Base-by-base conservation (phyloP, 2,329 filamentous ascomycete genomes). In the Tolypocladium album region DNA sequence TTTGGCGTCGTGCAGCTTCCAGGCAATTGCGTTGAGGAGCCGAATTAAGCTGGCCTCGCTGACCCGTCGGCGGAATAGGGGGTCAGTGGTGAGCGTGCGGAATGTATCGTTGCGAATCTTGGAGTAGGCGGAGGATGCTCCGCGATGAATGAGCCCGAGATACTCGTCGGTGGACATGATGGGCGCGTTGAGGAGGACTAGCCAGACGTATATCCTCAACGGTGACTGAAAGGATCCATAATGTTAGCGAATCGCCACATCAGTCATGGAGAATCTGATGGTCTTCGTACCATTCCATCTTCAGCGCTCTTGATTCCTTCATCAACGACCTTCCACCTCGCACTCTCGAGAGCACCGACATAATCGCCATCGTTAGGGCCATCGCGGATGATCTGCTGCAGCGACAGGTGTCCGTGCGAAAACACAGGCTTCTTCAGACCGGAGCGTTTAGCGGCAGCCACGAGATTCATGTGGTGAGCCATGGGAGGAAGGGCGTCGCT, bases 81-180 rank as follows among this genome's bases (percentile, higher is more conserved):
- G 92, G 69, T 99, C 94, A 58, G 93, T 97, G 39, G 94, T 94
- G 59, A 99, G 81, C 0, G 94, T 99, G 67, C 94, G 90, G 74
- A 97, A 97, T 47, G 94, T 97, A 74, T 99, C 94, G 75, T 99
- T 97, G 72, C 92, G 90, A 71, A 99, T 99, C 77, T 99, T 99
- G 68, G 90, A 86, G 76, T 99, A 96, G 55, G 92, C 92, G 0
- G 93, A 92, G 3, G 93, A 97, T 31, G 93, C 89, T 63, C 94
- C 93, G 64, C 94, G 90, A 70, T 96, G 92, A 65, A 99, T 88
- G 53, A 97, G 88, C 60, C 85, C 83, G 64, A 97, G 88, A 72
- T 99, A 99, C 62, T 88, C 82, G 68, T 96, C 90, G 61, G 94
- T 96, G 53, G 87, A 83, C 64, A 97, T 79, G 52, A 96, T 86